Evolutionary conservation across 768 basidiomycete genomes (phyloP), one percentile per base, ranked within the genome.

Genomic region (Mycena olivaceomarginata): DNA sequence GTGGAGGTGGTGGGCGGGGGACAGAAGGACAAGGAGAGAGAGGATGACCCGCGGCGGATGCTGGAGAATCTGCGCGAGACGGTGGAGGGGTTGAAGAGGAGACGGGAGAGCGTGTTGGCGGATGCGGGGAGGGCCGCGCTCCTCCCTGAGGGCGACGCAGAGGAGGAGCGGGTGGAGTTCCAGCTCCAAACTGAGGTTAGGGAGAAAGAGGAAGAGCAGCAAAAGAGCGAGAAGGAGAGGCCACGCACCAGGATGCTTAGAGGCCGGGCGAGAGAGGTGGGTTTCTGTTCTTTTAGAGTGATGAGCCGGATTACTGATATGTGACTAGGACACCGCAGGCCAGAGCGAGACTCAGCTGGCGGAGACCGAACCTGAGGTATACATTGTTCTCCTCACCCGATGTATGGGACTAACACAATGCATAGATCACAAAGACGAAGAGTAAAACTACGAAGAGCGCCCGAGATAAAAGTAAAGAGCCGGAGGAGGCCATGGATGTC

Each of bases 11-110:
- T n/a, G 8, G 45, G 25, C 4, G 53, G 20, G 25, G 40, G 51
- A n/a, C 18, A n/a, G 51, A 37, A n/a, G 16, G 64, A 67, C 53
- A 80, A 82, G 10, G 83, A 83, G 10, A 85, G 86, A 15, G 85
- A 86, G 83, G 56, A 84, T 22, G 89, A 90, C 75, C 87, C 90
- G 8, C 79, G 86, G 37, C 85, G 84, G 46, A 76, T 91, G 71
- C 79, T 91, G 72, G 90, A 89, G 78, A 87, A 83, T 79, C 90
- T 90, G 89, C 88, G 87, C 80, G 88, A 88, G 81, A 90, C 87
- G 8, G 87, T 90, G 43, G 88, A 88, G 76, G 85, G 83, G 70
- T 90, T 89, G 86, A 90, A 89, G 84, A 86, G 85, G 76, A 83
- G 89, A 72, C 83, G 87, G 67, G 78, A 79, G 45, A 79, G 78